Percentiles rank a stretch among this genome's conserved stretches.
phyloP scores from a whole-genome alignment of 805 yeast genomes.

The Kockiozyma suomiensis region DNA sequence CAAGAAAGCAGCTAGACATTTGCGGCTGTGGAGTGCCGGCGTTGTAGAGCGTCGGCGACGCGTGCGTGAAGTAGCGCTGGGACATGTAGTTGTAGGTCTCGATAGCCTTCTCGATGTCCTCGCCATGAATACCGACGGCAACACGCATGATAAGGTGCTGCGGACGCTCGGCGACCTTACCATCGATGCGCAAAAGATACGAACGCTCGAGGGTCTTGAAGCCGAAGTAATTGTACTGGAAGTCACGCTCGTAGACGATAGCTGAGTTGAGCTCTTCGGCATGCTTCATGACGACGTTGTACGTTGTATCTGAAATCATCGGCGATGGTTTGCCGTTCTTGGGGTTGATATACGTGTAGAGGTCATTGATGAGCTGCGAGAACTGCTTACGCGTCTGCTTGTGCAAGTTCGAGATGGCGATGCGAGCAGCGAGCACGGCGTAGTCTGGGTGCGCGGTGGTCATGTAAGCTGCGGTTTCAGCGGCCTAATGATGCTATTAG shows the following conservation, averaged over 20 bases:
- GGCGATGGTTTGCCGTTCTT: conserved; percentile 69
- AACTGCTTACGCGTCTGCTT: conserved; percentile 89
- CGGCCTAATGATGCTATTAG: conserved; percentile 52
- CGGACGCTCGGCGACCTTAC: conserved; percentile 82
- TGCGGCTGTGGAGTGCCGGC: conserved; percentile 86
- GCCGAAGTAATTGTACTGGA: conserved; percentile 79
- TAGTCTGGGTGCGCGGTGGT: conserved; percentile 98
- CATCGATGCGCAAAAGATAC: conserved; percentile 68
- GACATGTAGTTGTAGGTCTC: conserved; percentile 92
- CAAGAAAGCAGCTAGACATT: conserved; percentile 88
- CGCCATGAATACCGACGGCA: conserved; percentile 84
- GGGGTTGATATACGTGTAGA: conserved; percentile 80
- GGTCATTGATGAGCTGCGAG: conserved; percentile 71
- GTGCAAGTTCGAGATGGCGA: conserved; percentile 91
- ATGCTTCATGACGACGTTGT: conserved; percentile 62
- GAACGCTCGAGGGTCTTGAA: conserved; percentile 90
- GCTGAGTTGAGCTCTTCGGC: conserved; percentile 71
- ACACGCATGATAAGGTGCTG: conserved; percentile 91
- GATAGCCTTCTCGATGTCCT: conserved; percentile 60
- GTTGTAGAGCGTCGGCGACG: conserved; percentile 92
- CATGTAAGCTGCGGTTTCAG: conserved; percentile 97
- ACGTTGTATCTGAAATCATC: conserved; percentile 69
- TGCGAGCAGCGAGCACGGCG: conserved; percentile 83
- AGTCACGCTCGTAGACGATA: conserved; percentile 76
- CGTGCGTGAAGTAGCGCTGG: conserved; percentile 83